Conservation (phyloP, 352 stramenopile species). For the Globisporangium orthogonon region DNA sequence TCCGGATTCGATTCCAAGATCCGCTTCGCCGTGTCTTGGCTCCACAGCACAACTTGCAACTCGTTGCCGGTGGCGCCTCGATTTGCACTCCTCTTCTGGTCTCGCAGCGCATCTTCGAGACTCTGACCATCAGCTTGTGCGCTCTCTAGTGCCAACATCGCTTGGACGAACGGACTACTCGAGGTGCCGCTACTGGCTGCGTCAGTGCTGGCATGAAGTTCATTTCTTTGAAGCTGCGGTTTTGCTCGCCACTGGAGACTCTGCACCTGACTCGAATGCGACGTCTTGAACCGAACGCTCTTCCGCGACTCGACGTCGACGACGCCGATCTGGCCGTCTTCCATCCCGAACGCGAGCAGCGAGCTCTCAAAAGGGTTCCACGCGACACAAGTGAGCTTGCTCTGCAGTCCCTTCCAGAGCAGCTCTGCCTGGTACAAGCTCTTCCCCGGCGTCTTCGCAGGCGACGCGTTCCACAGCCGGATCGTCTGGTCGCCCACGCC, state of each 20-base stretch:
- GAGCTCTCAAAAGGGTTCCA: constrained; percentile 55
- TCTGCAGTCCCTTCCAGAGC: constrained; percentile 75
- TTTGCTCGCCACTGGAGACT: constrained; percentile 39
- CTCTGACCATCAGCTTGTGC: constrained; percentile 38
- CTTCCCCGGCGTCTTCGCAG: constrained; percentile 6
- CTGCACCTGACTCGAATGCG: constrained; percentile 30
- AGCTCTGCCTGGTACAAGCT: constrained; percentile 32
- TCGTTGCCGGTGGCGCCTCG: not conserved
- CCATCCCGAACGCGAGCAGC: constrained; percentile 61
- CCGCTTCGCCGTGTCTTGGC: constrained; percentile 19
- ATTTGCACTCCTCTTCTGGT: constrained; percentile 13
- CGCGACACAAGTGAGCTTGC: constrained; percentile 58
- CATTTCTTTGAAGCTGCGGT: not conserved
- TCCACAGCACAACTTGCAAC: constrained; percentile 38
- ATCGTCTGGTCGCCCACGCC: constrained; percentile 75
- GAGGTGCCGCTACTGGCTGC: not conserved
- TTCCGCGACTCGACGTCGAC: constrained; percentile 54
- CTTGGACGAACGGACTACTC: constrained; percentile 29
- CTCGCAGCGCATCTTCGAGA: constrained; percentile 40
- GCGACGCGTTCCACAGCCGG: constrained; percentile 44
- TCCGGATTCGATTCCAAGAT: constrained; percentile 36
- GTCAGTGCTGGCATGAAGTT: not conserved
- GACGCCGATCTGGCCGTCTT: constrained; percentile 55
- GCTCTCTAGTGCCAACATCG: constrained; percentile 41
- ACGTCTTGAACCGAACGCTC: constrained; percentile 38